Conservation (phyloP, 257 asterid genomes). For the Plectranthus barbatus region DNA sequence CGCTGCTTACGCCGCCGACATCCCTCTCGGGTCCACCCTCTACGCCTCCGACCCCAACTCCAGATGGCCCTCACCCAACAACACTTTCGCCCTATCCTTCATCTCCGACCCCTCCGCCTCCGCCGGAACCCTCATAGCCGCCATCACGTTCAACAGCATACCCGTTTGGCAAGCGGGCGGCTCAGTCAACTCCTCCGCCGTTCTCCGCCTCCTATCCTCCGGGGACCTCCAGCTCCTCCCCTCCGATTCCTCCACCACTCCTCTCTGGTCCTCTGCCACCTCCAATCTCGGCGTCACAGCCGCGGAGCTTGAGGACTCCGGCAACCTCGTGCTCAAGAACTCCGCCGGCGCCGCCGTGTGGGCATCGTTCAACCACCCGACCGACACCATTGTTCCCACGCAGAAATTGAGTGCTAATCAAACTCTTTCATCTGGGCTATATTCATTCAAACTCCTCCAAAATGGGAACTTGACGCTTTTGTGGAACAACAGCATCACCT, state of each 20-base stretch:
- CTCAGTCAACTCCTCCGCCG: conserved; percentile 26
- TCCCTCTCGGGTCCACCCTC: conserved; percentile 34
- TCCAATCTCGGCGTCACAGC: conserved; percentile 28
- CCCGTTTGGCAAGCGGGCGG: conserved; percentile 35
- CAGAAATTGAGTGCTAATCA: conserved; percentile 36
- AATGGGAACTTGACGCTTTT: conserved; percentile 56
- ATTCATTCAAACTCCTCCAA: conserved; percentile 30
- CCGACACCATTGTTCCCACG: conserved; percentile 55
- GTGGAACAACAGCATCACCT: conserved; percentile 49
- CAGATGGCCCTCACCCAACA: conserved; percentile 29
- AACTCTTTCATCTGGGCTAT: conserved; percentile 41
- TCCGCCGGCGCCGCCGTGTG: conserved; percentile 42
- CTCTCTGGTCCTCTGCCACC: conserved; percentile 47
- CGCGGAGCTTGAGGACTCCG: conserved; percentile 34
- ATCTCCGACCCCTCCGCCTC: conserved; percentile 16
- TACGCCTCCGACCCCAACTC: conserved; percentile 36
- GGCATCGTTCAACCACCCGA: conserved; percentile 69
- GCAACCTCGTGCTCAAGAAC: conserved; percentile 49
- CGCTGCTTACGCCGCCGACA: conserved; percentile 30
- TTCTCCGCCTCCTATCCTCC: conserved; percentile 32
- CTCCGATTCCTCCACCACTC: conserved; percentile 25
- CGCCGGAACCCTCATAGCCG: conserved; percentile 27
- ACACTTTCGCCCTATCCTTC: conserved; percentile 34
- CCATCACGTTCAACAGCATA: conserved; percentile 25
- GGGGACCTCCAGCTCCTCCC: conserved; percentile 57